Percentiles rank a stretch among this genome's conserved stretches.
phyloP scores from a whole-genome alignment of 2,329 filamentous ascomycete genomes.

The Ascochyta lentis region DNA sequence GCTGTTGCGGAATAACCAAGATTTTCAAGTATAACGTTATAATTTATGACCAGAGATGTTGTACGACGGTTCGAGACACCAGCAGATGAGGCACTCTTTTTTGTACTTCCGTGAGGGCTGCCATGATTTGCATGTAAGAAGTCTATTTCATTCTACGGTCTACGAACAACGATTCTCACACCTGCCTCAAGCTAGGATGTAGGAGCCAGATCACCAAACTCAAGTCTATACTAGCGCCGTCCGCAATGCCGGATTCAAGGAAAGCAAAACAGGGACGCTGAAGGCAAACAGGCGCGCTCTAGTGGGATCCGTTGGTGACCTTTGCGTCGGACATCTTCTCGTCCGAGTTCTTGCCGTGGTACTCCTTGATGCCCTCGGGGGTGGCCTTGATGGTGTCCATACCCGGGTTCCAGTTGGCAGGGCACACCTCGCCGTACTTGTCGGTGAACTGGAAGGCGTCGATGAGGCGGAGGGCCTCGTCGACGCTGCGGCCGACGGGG shows the following conservation, averaged over 20 bases:
- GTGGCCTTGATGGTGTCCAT: constrained; percentile 51
- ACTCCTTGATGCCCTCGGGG: constrained; percentile 49
- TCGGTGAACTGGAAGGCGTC: constrained; percentile 58
- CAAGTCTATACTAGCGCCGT: constrained; percentile 24
- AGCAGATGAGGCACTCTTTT: too few species aligned
- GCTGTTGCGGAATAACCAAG: too few species aligned
- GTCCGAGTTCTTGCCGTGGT: constrained; percentile 46
- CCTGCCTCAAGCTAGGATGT: constrained; percentile 3
- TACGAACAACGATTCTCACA: constrained; percentile 4
- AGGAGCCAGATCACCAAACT: constrained; percentile 3
- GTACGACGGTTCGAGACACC: too few species aligned
- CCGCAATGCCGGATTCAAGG: constrained; percentile 16
- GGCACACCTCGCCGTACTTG: constrained; percentile 54
- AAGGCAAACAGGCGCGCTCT: background rate
- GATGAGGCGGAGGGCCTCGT: constrained; percentile 66
- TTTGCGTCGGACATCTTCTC: constrained; percentile 43
- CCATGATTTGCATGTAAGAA: too few species aligned
- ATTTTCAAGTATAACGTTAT: too few species aligned
- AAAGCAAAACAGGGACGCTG: constrained; percentile 10
- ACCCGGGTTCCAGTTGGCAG: constrained; percentile 53
- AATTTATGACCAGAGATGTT: too few species aligned
- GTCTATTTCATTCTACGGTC: constrained; percentile 10
- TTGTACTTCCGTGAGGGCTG: too few species aligned
- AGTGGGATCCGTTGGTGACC: constrained; percentile 39
- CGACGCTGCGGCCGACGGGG: constrained; percentile 68